Base-by-base conservation (phyloP, 2,329 filamentous ascomycete species). In the Aspergillus felis region DNA sequence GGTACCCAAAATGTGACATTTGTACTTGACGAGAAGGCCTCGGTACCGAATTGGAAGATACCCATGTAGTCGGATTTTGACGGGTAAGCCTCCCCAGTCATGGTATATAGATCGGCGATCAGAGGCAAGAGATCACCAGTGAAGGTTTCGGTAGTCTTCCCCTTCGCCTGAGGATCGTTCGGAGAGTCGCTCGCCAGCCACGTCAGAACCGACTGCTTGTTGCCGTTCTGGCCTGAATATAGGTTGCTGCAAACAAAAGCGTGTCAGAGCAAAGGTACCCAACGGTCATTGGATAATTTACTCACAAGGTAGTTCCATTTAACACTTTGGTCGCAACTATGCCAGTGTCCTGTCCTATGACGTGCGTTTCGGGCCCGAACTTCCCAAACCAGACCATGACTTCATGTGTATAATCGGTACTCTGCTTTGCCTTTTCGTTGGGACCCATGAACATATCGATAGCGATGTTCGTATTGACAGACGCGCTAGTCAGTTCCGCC, bases 381-480 rank as follows among this genome's bases (percentile, higher is more conserved):
- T 25, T 25, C 20, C 12, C 44, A 25, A 47, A 47, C 44, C 44
- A 47, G 10, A 47, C 44, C 44, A 47, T 47, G 4, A 47, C 44
- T 47, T 47, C 44, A 14, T 47, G 44, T 3, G 44, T 27, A 7
- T 24, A 24, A 20, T 27, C 24, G 22, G 44, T 2, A 17, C 44
- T 47, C 3, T 47, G 7, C 44, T 47, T 12, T 17, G 24, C 44
- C 3, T 67, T 75, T 0, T 60, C 64, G 65, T 82, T 75, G 27
- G 63, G 66, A 61, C 84, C 82, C 54, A 84, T 69, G 69, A 84
- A 85, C 77, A 85, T 82, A 72, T 85, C 83, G 59, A 85, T 73
- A 38, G 82, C 82, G 35, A 85, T 81, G 73, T 85, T 85, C 68
- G 81, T 72, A 62, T 82, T 81, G 57, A 83, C 68, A 0, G 66